Conservation (phyloP, 192 early-diverging fungal species). For the Kappamyces sp. region DNA sequence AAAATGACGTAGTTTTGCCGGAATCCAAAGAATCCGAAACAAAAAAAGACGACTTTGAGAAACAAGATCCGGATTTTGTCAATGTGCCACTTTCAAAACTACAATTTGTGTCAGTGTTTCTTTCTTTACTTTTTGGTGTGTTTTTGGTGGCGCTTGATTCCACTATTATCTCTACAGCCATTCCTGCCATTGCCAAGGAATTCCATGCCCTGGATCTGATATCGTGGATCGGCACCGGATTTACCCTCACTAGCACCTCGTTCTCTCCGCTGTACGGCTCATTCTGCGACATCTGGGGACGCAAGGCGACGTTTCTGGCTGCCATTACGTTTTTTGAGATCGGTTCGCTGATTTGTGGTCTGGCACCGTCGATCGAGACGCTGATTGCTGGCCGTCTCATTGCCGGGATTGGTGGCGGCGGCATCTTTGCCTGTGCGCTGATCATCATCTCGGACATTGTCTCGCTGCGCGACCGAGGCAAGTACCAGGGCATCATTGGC, state of each 20-base stretch:
- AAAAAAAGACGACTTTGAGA: not conserved
- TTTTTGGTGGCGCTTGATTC: constrained; percentile 72
- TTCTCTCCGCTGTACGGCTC: constrained; percentile 74
- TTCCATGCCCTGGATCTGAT: constrained; percentile 59
- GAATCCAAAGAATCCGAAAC: no score
- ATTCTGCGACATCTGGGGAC: constrained; percentile 87
- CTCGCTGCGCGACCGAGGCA: constrained; percentile 74
- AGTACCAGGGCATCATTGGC: constrained; percentile 77
- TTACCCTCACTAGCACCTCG: constrained; percentile 59
- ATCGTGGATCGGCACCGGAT: constrained; percentile 76
- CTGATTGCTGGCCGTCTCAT: constrained; percentile 74
- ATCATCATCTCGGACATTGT: constrained; percentile 86
- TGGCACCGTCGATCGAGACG: constrained; percentile 47
- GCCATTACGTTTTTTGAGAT: constrained; percentile 72
- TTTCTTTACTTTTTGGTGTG: constrained; percentile 49
- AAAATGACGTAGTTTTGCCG: no score
- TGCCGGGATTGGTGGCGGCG: constrained; percentile 77
- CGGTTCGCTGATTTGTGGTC: constrained; percentile 79
- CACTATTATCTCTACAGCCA: constrained; percentile 75
- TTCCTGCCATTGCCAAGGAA: constrained; percentile 63
- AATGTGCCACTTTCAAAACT: constrained; percentile 14
- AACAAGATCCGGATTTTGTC: constrained; percentile 12
- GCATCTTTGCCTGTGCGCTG: constrained; percentile 66
- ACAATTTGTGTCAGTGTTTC: constrained; percentile 21
- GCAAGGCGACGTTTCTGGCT: constrained; percentile 69